A percentile compares a stretch with the other conserved stretches of the same genome.
phyloP scores from a whole-genome alignment of 177 flowering plant species.

The Vitis hybrid region DNA sequence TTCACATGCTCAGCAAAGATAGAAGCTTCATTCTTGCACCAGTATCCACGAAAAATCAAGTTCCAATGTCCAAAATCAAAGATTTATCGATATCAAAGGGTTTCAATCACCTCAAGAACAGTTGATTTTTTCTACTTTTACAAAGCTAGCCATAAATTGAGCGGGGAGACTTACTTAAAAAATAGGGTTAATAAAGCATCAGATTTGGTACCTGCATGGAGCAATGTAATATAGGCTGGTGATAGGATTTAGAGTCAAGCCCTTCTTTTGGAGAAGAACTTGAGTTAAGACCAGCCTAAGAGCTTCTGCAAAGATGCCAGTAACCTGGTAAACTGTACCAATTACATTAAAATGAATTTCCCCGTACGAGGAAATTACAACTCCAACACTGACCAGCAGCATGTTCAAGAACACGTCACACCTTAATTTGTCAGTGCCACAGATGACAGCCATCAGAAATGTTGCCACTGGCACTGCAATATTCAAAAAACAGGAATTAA shows the following conservation, averaged over 20 bases:
- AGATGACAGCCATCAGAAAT: conserved; percentile 90
- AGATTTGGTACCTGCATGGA: conserved; percentile 88
- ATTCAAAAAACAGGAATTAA: conserved; percentile 11
- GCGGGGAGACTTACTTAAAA: too few species aligned
- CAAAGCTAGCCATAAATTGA: too few species aligned
- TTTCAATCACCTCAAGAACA: too few species aligned
- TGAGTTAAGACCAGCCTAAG: conserved; percentile 97
- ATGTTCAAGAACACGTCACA: conserved; percentile 95
- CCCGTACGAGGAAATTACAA: conserved; percentile 95
- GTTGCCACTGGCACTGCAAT: conserved; percentile 99
- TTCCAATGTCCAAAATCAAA: not conserved
- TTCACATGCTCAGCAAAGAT: not conserved
- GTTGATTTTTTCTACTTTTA: too few species aligned
- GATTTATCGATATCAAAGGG: too few species aligned
- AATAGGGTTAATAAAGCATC: not conserved
- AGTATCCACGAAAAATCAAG: not conserved
- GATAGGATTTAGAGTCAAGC: conserved; percentile 90
- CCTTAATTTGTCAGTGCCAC: conserved; percentile 94
- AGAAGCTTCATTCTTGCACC: not conserved
- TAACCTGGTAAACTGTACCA: conserved; percentile 95
- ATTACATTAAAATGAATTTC: conserved; percentile 96
- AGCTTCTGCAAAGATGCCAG: conserved; percentile 98
- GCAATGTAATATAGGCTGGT: conserved; percentile 99
- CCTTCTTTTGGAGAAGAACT: conserved; percentile 98
- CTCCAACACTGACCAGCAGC: conserved; percentile 98